Conservation (phyloP, 257 asterid genomes). For the Petunia axillaris region DNA sequence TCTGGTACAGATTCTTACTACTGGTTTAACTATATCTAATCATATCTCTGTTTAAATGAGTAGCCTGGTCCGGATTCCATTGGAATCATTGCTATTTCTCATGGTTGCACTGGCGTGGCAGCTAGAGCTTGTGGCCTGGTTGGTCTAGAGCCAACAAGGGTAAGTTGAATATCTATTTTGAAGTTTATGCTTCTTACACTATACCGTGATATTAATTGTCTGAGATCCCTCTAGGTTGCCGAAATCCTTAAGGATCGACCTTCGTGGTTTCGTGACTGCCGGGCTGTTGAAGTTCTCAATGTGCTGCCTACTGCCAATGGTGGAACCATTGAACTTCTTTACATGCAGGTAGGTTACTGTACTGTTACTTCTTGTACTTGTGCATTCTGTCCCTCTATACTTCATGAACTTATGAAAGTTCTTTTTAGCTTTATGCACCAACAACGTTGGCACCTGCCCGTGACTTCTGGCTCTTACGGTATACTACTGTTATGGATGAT, state of each 20-base stretch:
- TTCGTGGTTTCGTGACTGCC: conserved; percentile 94
- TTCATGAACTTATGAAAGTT: background rate
- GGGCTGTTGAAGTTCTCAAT: conserved; percentile 77
- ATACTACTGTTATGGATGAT: conserved; percentile 83
- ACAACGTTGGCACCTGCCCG: conserved; percentile 96
- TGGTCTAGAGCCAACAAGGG: conserved; percentile 92
- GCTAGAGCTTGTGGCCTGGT: conserved; percentile 97
- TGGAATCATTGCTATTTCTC: conserved; percentile 99
- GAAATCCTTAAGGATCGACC: conserved; percentile 97
- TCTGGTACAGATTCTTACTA: background rate
- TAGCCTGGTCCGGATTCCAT: conserved; percentile 99
- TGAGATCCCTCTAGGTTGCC: conserved; percentile 61
- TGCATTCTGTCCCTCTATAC: background rate
- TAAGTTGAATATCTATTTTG: conserved; percentile 35
- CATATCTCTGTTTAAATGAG: conserved; percentile 27
- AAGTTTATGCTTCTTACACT: background rate
- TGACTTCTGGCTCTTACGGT: conserved; percentile 88
- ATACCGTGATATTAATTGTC: background rate
- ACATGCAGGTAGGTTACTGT: conserved; percentile 70
- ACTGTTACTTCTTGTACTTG: background rate
- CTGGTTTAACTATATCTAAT: background rate
- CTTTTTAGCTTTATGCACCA: conserved; percentile 72
- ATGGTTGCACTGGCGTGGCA: conserved; percentile 99
- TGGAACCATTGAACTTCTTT: conserved; percentile 92
- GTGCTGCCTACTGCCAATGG: conserved; percentile 95